Evolutionary conservation across 2,329 filamentous ascomycete species (phyloP).

Genomic region (Xylariaceae sp.): DNA sequence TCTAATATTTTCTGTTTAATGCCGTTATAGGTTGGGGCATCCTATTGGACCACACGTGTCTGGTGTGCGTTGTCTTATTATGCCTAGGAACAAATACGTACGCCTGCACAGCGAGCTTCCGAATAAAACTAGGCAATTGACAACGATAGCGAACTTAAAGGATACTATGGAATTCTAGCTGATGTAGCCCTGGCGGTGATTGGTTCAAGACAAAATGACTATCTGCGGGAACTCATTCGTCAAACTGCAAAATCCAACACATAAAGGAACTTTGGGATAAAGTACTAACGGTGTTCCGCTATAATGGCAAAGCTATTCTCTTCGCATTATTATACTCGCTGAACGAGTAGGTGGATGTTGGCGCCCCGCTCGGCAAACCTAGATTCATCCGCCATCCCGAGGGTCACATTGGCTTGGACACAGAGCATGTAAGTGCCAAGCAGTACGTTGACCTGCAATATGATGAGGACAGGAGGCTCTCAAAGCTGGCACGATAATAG

Average conservation of each 20-base stretch:
- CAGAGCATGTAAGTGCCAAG: constrained; percentile 15
- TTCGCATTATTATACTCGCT: constrained; percentile 39
- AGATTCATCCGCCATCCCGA: constrained; percentile 26
- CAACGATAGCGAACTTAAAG: constrained; percentile 40
- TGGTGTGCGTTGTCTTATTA: too few species aligned
- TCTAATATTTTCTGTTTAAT: too few species aligned
- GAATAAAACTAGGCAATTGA: constrained; percentile 33
- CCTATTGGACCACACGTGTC: too few species aligned
- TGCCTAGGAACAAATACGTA: too few species aligned
- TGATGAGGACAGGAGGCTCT: constrained; percentile 25
- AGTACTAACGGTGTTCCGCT: constrained; percentile 28
- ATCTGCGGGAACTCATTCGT: constrained; percentile 42
- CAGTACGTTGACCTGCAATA: constrained; percentile 23
- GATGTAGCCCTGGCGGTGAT: constrained; percentile 41
- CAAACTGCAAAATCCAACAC: constrained; percentile 29
- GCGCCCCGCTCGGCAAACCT: constrained; percentile 10
- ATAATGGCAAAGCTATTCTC: constrained; percentile 35
- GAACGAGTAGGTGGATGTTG: constrained; percentile 27
- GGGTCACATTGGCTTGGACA: constrained; percentile 23
- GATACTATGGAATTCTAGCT: constrained; percentile 25
- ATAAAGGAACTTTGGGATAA: constrained; percentile 40
- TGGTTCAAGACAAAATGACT: constrained; percentile 40
- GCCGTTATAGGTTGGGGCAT: too few species aligned
- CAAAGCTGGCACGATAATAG: constrained; percentile 14
- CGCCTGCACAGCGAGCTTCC: constrained; percentile 34